Evolutionary conservation across 345 rosid species (phyloP), one percentile per base, ranked within the genome.

Genomic region (Euphorbia tirucalli): DNA sequence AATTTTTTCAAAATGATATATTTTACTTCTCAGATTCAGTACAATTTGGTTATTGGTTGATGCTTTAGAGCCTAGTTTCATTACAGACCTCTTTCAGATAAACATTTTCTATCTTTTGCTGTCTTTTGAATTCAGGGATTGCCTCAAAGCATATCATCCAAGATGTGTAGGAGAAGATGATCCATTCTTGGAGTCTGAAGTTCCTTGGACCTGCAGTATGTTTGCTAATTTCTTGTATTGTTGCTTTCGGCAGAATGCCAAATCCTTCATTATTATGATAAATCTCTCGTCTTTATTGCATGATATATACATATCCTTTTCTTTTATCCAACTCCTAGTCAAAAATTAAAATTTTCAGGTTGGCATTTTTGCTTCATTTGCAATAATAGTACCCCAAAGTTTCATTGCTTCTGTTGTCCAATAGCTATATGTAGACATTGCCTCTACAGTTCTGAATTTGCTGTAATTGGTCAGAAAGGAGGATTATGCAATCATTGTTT

Each of bases 331-430:
- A 25, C 37, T 57, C 22, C 13, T 68, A 61, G 50, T 44, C 28
- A 44, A 10, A 62, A 59, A 39, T 52, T 25, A 25, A 18, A 13
- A 46, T 46, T 87, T 76, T 70, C 85, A 87, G 89, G 69, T 49
- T 81, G 86, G 78, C 89, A 87, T 74, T 75, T 46, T 56, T 87
- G 92, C 80, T 72, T 72, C 30, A 35, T 61, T 18, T 87, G 92
- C 69, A 9, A 57, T 15, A 9, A 57, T 15, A 83, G 80, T 37
- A 13, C 81, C 32, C 67, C 92, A n/a, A 87, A 76, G 69, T 74
- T 76, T 48, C 69, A 71, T 49, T 88, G 92, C 86, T 81, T 82
- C 37, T 81, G 83, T 71, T 88, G 89, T 71, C 85, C 87, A 44
- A 71, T 28, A 19, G 88, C 85, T 31, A 71, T 84, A 49, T 88